These are phyloP conservation scores for Kodamaea arcana DNA, from an alignment of 1,139 yeast species.

Conservation along the genomic window DNA sequence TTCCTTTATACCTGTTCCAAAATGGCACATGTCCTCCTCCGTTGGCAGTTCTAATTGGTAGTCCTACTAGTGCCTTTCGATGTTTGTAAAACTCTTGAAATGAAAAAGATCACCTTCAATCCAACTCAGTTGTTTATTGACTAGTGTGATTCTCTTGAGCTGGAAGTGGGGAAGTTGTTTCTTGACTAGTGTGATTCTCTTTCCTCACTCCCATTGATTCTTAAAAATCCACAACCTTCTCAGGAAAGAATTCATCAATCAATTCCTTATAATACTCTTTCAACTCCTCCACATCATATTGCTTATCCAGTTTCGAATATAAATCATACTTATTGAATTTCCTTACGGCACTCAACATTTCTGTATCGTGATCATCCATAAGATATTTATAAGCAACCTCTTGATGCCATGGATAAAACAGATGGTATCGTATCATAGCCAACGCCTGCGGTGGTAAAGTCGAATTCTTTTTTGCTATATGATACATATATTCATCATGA, in stretches of 20 bases:
- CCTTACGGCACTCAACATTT: slow-evolving; percentile 61
- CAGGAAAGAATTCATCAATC: slow-evolving; percentile 66
- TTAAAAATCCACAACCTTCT: slow-evolving; percentile 52
- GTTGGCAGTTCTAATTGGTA: no score
- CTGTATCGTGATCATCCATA: slow-evolving; percentile 61
- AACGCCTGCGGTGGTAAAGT: slow-evolving; percentile 61
- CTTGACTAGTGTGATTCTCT: no score
- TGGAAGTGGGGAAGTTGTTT: no score
- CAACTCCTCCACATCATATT: slow-evolving; percentile 45
- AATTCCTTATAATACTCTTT: slow-evolving; percentile 57
- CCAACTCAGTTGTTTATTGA: no score
- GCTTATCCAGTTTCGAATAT: slow-evolving; percentile 57
- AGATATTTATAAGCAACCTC: slow-evolving; percentile 62
- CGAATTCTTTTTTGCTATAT: slow-evolving; percentile 61
- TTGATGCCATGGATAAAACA: slow-evolving; percentile 75
- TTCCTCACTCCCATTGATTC: neutral
- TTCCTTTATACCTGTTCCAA: no score
- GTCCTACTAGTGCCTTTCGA: no score
- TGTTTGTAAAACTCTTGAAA: no score
- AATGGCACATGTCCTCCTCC: no score
- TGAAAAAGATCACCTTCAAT: no score
- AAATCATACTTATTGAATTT: slow-evolving; percentile 67
- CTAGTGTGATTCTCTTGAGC: no score
- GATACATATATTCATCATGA: slow-evolving; percentile 76
- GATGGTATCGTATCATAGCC: slow-evolving; percentile 74